phyloP scores from a whole-genome alignment of 176 grass and related monocot species.

The Echinochloa phyllopogon region DNA sequence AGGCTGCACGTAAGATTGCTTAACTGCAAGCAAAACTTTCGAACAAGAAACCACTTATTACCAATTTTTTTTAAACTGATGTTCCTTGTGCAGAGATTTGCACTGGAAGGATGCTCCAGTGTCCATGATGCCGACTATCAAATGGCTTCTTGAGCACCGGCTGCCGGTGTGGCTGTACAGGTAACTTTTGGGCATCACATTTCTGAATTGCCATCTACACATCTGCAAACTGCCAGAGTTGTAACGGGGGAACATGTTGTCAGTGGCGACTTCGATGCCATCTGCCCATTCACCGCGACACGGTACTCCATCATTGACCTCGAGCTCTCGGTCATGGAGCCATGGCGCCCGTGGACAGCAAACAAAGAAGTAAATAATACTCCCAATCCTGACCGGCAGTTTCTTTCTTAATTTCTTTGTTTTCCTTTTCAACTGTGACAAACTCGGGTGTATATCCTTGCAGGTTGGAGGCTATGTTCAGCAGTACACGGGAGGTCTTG shows the following conservation, averaged over 20 bases:
- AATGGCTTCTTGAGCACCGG: constrained; percentile 27
- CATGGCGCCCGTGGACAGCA: constrained; percentile 56
- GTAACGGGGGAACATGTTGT: background rate
- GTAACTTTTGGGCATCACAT: background rate
- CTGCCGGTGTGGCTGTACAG: constrained; percentile 54
- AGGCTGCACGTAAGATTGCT: constrained; percentile 47
- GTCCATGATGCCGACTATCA: constrained; percentile 36
- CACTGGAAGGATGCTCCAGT: constrained; percentile 41
- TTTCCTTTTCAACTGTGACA: background rate
- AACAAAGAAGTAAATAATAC: constrained; percentile 36
- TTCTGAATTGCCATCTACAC: background rate
- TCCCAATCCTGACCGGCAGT: background rate
- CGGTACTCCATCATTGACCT: constrained; percentile 46
- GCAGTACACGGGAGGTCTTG: constrained; percentile 37
- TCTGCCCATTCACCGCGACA: constrained; percentile 43
- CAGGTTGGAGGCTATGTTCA: constrained; percentile 64
- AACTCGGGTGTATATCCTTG: background rate
- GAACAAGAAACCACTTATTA: background rate
- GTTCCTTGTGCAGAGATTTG: constrained; percentile 13
- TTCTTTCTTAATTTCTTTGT: background rate
- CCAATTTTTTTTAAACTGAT: background rate
- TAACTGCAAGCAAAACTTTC: background rate
- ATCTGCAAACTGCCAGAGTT: background rate
- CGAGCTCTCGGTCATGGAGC: constrained; percentile 20
- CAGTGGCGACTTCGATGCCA: constrained; percentile 56